Base-by-base conservation (phyloP, 2,329 filamentous ascomycete species). In the Lizonia empirigonia region DNA sequence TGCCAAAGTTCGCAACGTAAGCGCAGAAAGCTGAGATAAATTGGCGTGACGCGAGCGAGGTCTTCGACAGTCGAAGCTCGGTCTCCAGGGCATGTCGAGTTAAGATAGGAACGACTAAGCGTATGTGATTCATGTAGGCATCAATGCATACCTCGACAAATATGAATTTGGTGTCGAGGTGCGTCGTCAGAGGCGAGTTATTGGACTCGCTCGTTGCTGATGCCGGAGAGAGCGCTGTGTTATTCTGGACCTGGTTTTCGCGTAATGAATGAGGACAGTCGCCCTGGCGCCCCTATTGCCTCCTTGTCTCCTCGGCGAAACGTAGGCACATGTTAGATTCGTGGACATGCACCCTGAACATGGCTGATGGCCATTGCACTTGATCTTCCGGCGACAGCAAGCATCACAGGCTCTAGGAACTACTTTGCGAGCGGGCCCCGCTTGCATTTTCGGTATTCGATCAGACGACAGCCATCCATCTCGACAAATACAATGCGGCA, bases 271-370 rank as follows among this genome's bases (percentile, higher is more conserved):
- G 71, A 90, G 88, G 51, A 90, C 86, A 72, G 89, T 90, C 41
- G 88, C 88, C 54, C 86, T 78, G 24, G 85, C 88, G 58, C 87
- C 87, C 73, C 89, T 89, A 34, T 87, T 87, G 1, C 87, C 87
- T 71, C 90, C 90, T 76, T 89, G 90, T 74, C 88, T 87, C 1
- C 86, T 86, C 27, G 89, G 84, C 26, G 86, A 85, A 75, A 88
- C 86, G 79, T 89, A 90, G 23, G 86, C 89, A 77, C 87, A 90
- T 10, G 81, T 78, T 8, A 58, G 12, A 1, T 32, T 41, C 2
- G 87, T 85, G 7, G 85, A 83, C 15, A 80, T 80, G 73, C 87
- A 90, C 72, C 89, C 89, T 55, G 84, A 82, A 71, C 87, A 90
- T 13, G 87, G 86, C 64, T 85, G 85, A 68, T 85, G 78, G 50